Evolutionary conservation across 768 basidiomycete species (phyloP).

Genomic region (Antrodiella citrinella): DNA sequence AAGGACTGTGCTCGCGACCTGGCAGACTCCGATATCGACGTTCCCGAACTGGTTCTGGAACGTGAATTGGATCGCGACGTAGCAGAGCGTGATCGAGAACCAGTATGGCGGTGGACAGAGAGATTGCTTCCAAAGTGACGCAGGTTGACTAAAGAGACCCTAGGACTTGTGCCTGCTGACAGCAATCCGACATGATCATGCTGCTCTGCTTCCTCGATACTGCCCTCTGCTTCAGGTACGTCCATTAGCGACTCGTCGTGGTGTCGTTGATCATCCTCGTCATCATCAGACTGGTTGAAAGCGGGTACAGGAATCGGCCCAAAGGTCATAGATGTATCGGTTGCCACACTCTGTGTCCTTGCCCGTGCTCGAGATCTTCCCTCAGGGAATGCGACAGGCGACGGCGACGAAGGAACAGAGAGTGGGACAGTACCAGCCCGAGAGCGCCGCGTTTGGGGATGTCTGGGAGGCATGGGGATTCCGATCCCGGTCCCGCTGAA

Average conservation of each 20-base stretch:
- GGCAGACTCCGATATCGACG: slow-evolving; percentile 29
- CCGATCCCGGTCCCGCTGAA: slow-evolving; percentile 24
- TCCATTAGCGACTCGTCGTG: slow-evolving; percentile 25
- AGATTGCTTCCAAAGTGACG: slow-evolving; percentile 31
- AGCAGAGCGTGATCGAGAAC: slow-evolving; percentile 35
- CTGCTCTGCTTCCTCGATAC: slow-evolving; percentile 52
- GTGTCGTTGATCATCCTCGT: slow-evolving; percentile 15
- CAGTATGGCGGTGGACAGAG: slow-evolving; percentile 25
- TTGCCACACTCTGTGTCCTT: slow-evolving; percentile 18
- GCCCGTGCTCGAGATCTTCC: slow-evolving; percentile 18
- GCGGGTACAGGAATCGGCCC: slow-evolving; percentile 18
- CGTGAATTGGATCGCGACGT: slow-evolving; percentile 27
- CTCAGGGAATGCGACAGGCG: slow-evolving; percentile 26
- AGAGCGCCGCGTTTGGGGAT: slow-evolving; percentile 30
- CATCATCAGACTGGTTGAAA: slow-evolving; percentile 20
- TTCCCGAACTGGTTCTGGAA: slow-evolving; percentile 21
- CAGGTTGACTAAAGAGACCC: slow-evolving; percentile 37
- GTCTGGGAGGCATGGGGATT: slow-evolving; percentile 44
- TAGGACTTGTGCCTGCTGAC: slow-evolving; percentile 38
- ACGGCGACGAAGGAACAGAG: slow-evolving; percentile 27
- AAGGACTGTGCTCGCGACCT: slow-evolving; percentile 62
- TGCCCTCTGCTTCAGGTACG: slow-evolving; percentile 40
- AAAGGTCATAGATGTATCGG: slow-evolving; percentile 18
- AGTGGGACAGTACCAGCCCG: slow-evolving; percentile 33
- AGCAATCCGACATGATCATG: slow-evolving; percentile 57